phyloP scores from a whole-genome alignment of 2,329 filamentous ascomycete genomes.

The Epichloe baconii region DNA sequence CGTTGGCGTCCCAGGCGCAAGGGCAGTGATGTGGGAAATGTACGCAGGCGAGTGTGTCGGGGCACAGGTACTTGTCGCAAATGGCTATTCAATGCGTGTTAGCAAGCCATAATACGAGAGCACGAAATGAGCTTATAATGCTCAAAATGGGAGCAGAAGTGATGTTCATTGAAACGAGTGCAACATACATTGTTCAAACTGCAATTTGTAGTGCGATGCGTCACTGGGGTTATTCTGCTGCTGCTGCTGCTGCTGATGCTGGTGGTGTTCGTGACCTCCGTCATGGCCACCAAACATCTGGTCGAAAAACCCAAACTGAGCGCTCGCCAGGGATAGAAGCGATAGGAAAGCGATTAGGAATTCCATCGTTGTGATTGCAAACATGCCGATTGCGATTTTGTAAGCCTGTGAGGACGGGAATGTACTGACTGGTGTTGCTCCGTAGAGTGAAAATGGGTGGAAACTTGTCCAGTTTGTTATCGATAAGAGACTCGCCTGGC shows the following conservation, averaged over 20 bases:
- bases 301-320: constrained; percentile 93
- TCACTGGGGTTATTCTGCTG: constrained; percentile 74
- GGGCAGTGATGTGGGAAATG: constrained; percentile 96
- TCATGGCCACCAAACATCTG: constrained; percentile 72
- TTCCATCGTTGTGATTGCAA: constrained; percentile 16
- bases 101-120: not conserved
- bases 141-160: not conserved
- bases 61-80: constrained; percentile 90
- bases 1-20: constrained; percentile 63
- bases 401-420: too few species aligned
- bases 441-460: too few species aligned
- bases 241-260: constrained; percentile 32
- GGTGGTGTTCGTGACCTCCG: constrained; percentile 26
- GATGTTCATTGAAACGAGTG: too few species aligned
- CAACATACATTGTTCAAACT: constrained; percentile 51
- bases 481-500: not conserved
- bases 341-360: constrained; percentile 37
- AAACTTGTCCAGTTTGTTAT: not conserved
- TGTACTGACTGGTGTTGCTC: too few species aligned
- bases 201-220: constrained; percentile 61
- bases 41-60: constrained; percentile 86
- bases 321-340: constrained; percentile 47
- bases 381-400: not conserved
- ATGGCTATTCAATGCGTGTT: constrained; percentile 37
- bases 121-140: not conserved